phyloP scores from a whole-genome alignment of 1,284 basidiomycete species.

The Cerioporus squamosus region DNA sequence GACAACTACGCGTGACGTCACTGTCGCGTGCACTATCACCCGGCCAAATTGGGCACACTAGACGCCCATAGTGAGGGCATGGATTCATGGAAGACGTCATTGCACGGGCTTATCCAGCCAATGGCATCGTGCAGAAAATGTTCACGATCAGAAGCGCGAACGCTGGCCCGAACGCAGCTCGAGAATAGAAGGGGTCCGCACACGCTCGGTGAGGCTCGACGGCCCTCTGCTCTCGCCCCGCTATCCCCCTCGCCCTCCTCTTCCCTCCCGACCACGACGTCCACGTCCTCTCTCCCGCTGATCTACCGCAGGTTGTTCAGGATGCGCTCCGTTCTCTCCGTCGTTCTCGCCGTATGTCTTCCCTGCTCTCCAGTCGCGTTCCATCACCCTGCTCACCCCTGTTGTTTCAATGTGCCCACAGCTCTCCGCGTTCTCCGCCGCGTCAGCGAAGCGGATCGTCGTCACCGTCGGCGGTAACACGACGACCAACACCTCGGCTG shows the following conservation, averaged over 20 bases:
- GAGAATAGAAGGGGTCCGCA: not conserved
- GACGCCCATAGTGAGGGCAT: too few species aligned
- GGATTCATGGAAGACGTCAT: too few species aligned
- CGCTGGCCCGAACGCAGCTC: not conserved
- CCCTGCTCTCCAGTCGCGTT: not conserved
- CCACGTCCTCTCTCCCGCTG: constrained; percentile 5
- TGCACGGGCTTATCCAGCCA: not conserved
- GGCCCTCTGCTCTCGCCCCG: not conserved
- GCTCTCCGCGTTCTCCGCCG: constrained; percentile 27
- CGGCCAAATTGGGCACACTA: not conserved
- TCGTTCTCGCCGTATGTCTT: constrained; percentile 24
- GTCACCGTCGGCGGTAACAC: constrained; percentile 54
- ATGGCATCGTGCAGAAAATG: not conserved
- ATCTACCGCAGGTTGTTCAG: constrained; percentile 12
- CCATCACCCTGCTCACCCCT: not conserved
- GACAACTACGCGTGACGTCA: not conserved
- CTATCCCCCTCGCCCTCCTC: not conserved
- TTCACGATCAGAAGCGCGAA: not conserved
- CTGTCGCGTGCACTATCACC: too few species aligned
- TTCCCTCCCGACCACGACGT: constrained; percentile 17
- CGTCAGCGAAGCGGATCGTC: constrained; percentile 43
- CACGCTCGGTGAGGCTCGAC: not conserved
- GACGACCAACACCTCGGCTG: constrained; percentile 43
- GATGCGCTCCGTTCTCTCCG: constrained; percentile 23
- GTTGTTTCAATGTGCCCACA: not conserved